Evolutionary conservation across 441 rosid genomes (phyloP).

Genomic region (Adansonia gregorii): DNA sequence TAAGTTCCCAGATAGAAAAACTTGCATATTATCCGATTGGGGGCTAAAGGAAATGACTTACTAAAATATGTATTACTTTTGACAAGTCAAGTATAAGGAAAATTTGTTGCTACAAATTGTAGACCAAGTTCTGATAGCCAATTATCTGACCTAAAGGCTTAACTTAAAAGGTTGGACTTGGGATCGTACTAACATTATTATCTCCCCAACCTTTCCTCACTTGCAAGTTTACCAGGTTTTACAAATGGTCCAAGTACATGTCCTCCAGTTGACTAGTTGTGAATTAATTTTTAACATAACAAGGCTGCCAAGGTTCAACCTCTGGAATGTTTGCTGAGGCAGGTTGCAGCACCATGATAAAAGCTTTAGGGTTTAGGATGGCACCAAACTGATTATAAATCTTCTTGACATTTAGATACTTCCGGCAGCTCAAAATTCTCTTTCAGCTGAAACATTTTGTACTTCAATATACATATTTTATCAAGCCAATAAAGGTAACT

Average conservation of each 20-base stretch:
- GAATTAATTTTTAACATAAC: slow-evolving; percentile 5
- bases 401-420: background rate
- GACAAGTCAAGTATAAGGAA: background rate
- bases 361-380: background rate
- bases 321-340: background rate
- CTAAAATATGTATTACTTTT: background rate
- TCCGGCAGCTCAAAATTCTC: background rate
- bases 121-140: background rate
- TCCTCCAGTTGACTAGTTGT: slow-evolving; percentile 13
- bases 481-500: background rate
- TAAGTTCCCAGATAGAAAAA: slow-evolving; percentile 8
- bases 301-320: background rate
- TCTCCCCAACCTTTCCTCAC: slow-evolving; percentile 12
- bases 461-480: background rate
- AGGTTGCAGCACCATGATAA: background rate
- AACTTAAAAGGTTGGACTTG: background rate
- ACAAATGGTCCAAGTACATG: slow-evolving; percentile 6
- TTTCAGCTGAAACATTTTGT: slow-evolving; percentile 11
- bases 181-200: slow-evolving; percentile 5
- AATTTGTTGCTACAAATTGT: background rate
- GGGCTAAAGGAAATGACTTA: background rate
- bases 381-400: background rate
- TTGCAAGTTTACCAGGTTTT: slow-evolving; percentile 2
- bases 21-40: background rate
- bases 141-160: slow-evolving; percentile 13